Conservation (phyloP, 179 eudicot genomes). For the Silene noctiflora region DNA sequence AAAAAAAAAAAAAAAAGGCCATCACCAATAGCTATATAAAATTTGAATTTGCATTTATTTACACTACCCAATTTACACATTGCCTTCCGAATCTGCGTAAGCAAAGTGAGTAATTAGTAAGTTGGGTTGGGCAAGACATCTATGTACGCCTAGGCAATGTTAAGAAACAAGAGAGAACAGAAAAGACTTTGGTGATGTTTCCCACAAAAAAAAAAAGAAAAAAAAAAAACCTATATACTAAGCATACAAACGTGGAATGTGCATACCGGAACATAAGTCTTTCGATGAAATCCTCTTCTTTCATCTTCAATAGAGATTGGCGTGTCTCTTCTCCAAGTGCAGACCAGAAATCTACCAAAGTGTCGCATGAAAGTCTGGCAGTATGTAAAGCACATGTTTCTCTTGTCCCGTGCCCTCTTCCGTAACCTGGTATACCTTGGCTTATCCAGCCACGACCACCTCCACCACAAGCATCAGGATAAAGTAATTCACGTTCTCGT, state of each 20-base stretch:
- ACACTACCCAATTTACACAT: not conserved
- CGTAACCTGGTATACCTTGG: constrained; percentile 83
- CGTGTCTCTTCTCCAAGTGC: constrained; percentile 98
- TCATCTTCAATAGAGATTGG: constrained; percentile 84
- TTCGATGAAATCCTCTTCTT: constrained; percentile 95
- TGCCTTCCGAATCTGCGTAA: not conserved
- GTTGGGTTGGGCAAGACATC: not conserved
- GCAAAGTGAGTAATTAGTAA: not conserved
- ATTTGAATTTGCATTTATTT: not conserved
- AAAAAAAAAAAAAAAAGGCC: not conserved
- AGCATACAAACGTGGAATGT: not conserved
- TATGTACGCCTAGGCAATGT: not conserved
- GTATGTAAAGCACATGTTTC: constrained; percentile 98
- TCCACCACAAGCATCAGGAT: constrained; percentile 99
- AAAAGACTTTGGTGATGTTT: not conserved
- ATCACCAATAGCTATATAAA: not conserved
- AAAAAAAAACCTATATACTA: no score
- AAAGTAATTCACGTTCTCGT: constrained; percentile 84
- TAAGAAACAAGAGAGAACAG: not conserved
- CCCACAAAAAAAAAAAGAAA: not conserved
- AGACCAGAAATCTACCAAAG: constrained; percentile 97
- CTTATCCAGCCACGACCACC: constrained; percentile 98
- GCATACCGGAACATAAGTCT: constrained; percentile 90
- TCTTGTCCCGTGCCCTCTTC: constrained; percentile 94
- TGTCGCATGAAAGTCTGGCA: constrained; percentile 93